phyloP scores from a whole-genome alignment of 495 filamentous ascomycete genomes.

The Cryomyces antarcticus region DNA sequence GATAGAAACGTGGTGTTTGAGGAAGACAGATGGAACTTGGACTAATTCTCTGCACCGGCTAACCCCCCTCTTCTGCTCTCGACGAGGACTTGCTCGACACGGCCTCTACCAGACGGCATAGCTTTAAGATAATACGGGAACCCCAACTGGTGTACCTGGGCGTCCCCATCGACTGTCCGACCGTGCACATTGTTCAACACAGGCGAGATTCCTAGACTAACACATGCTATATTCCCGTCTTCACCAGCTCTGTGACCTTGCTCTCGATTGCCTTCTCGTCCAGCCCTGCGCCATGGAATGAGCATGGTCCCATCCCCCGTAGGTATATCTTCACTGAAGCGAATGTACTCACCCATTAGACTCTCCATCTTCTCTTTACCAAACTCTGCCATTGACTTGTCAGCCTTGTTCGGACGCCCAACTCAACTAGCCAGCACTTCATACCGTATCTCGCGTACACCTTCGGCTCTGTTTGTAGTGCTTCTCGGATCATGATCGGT shows the following conservation, averaged over 20 bases:
- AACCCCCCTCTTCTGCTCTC: too few relatives aligned
- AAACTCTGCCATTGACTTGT: constrained; percentile 34
- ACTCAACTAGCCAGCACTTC: constrained; percentile 13
- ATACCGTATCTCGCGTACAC: constrained; percentile 88
- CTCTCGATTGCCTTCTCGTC: constrained; percentile 86
- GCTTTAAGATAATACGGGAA: not conserved
- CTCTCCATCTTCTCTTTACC: constrained; percentile 76
- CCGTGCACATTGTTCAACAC: not conserved
- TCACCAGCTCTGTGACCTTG: constrained; percentile 62
- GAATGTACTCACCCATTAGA: constrained; percentile 40
- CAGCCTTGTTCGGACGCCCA: not conserved
- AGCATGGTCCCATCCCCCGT: not conserved
- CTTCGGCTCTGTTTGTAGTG: constrained; percentile 54
- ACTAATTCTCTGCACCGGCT: not conserved
- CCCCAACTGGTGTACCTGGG: not conserved
- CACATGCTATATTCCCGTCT: constrained; percentile 20
- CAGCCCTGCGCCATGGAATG: constrained; percentile 34
- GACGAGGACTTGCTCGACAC: not conserved
- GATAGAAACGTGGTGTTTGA: not conserved
- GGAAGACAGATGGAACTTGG: not conserved
- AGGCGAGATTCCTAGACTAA: not conserved
- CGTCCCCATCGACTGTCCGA: too few relatives aligned
- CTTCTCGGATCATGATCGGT: constrained; percentile 88
- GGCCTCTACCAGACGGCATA: not conserved
- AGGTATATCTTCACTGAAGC: not conserved